Evolutionary conservation across 371 early-diverging fungal genomes (phyloP).

Genomic region (Choanephora cucurbitarum): DNA sequence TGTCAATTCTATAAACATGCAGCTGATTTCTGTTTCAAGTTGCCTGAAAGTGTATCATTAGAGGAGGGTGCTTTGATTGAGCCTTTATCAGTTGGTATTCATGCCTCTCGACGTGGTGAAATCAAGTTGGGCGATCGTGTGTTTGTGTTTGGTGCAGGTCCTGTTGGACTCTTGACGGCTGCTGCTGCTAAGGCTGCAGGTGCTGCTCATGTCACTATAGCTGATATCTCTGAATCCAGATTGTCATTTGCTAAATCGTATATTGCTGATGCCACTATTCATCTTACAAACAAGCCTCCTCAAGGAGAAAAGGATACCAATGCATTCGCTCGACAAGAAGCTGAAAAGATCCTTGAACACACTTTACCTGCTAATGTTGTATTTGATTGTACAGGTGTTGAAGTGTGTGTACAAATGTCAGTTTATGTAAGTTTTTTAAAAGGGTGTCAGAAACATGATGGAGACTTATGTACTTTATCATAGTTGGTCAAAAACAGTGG

Average conservation of each 20-base stretch:
- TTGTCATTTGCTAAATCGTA: constrained; percentile 54
- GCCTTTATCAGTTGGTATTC: constrained; percentile 49
- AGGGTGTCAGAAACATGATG: no score
- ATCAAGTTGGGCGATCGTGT: constrained; percentile 69
- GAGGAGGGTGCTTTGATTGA: constrained; percentile 58
- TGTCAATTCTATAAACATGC: constrained; percentile 53
- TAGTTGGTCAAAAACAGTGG: constrained; percentile 52
- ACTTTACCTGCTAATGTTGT: constrained; percentile 42
- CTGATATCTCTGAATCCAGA: constrained; percentile 29
- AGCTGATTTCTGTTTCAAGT: constrained; percentile 56
- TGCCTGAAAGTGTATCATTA: constrained; percentile 57
- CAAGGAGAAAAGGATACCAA: constrained; percentile 41
- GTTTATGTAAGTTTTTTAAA: constrained; percentile 28
- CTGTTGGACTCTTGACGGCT: constrained; percentile 55
- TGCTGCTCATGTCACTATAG: constrained; percentile 49
- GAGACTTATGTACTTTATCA: not conserved
- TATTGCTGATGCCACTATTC: constrained; percentile 41
- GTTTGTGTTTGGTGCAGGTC: constrained; percentile 63
- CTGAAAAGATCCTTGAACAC: constrained; percentile 22
- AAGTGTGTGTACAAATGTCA: constrained; percentile 55
- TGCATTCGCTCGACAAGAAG: constrained; percentile 42
- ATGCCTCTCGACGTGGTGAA: constrained; percentile 61
- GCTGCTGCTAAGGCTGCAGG: constrained; percentile 58
- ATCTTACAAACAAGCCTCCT: constrained; percentile 30
- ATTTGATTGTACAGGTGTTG: constrained; percentile 56